A percentile compares a stretch with the other conserved stretches of the same genome.
phyloP scores from a whole-genome alignment of 2,329 filamentous ascomycete genomes.

The Aureobasidium sp. region DNA sequence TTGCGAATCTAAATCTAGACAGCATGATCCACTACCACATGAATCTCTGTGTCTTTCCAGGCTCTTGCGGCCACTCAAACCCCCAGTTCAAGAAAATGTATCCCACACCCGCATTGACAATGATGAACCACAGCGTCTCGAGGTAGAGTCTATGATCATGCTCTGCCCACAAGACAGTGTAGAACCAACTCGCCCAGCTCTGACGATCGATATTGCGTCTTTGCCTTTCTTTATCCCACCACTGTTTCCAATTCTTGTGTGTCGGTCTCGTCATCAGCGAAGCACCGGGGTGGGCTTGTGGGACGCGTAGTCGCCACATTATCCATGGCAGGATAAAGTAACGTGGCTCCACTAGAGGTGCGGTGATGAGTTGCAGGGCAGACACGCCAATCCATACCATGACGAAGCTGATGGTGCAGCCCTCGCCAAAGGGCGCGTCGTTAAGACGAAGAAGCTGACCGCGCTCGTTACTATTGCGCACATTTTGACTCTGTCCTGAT shows the following conservation, averaged over 20 bases:
- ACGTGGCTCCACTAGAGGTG: constrained; percentile 86
- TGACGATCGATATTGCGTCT: neutral
- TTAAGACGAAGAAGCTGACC: constrained; percentile 13
- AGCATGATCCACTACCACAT: constrained; percentile 58
- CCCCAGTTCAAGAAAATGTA: constrained; percentile 62
- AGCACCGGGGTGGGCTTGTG: constrained; percentile 26
- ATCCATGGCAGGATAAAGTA: constrained; percentile 97
- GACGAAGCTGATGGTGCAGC: constrained; percentile 41
- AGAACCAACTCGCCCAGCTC: neutral
- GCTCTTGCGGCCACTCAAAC: constrained; percentile 59
- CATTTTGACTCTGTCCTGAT: neutral
- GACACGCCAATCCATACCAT: constrained; percentile 62
- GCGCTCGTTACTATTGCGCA: neutral
- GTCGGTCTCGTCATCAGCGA: neutral
- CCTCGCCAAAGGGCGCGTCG: constrained; percentile 14
- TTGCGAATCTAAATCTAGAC: neutral
- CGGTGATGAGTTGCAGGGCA: constrained; percentile 70
- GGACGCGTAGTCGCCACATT: constrained; percentile 78
- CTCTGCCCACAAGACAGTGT: constrained; percentile 17
- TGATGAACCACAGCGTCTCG: constrained; percentile 62
- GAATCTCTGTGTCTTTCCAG: constrained; percentile 60
- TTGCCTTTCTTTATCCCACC: constrained; percentile 9
- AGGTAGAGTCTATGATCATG: constrained; percentile 41
- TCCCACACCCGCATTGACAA: constrained; percentile 57
- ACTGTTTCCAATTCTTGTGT: constrained; percentile 11